phyloP scores from a whole-genome alignment of 306 rosid species.

The Sphenostylis stenocarpa region DNA sequence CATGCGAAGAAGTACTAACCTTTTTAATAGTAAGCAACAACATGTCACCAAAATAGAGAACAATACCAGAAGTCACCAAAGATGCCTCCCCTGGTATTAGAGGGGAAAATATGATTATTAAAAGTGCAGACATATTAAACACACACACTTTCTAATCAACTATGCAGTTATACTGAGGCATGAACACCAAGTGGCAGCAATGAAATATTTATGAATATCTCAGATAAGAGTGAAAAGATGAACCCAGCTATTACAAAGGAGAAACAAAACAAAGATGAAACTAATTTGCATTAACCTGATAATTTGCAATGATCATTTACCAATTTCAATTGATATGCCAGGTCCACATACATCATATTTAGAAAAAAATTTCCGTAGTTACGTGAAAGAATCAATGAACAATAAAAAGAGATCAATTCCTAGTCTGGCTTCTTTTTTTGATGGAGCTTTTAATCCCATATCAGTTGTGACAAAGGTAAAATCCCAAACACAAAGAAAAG shows the following conservation, averaged over 20 bases:
- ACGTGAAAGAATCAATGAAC: neutral
- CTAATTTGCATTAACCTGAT: neutral
- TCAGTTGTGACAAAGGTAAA: slow-evolving; percentile 1
- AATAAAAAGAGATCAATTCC: neutral
- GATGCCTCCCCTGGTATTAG: slow-evolving; percentile 73
- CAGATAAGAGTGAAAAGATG: slow-evolving; percentile 1
- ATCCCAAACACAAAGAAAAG: slow-evolving; percentile 6
- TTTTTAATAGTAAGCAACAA: slow-evolving; percentile 60
- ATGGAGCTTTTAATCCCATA: neutral
- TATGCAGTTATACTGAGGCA: slow-evolving; percentile 8
- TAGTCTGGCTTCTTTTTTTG: neutral
- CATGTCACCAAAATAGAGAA: slow-evolving; percentile 94
- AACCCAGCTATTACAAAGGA: slow-evolving; percentile 5
- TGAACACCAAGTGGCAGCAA: slow-evolving; percentile 1
- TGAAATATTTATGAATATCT: neutral
- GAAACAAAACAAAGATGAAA: neutral
- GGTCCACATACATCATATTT: neutral
- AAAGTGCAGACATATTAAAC: slow-evolving; percentile 11
- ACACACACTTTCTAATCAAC: neutral
- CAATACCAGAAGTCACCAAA: slow-evolving; percentile 78
- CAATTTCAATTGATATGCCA: neutral
- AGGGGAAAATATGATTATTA: slow-evolving; percentile 5
- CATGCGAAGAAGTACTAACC: slow-evolving; percentile 47
- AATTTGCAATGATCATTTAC: neutral
- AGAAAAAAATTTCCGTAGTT: neutral